Conservation (phyloP, 1,139 yeast genomes). For the Blastobotrys illinoisensis region DNA sequence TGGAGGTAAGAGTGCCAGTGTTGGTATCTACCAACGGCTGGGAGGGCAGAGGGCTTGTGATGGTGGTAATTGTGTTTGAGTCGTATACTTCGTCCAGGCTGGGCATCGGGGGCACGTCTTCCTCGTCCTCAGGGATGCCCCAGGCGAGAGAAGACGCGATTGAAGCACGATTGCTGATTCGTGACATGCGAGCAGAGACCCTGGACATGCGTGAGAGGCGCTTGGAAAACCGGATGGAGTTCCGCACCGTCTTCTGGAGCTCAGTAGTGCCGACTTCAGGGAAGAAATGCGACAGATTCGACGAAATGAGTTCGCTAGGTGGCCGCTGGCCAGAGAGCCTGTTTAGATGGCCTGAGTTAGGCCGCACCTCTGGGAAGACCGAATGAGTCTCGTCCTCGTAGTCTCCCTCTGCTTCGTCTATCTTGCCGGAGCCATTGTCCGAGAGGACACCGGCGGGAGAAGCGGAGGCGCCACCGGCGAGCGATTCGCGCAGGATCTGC, state of each 20-base stretch:
- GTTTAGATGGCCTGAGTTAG: slow-evolving; percentile 1
- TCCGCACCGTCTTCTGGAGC: slow-evolving; percentile 73
- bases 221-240: slow-evolving; percentile 73
- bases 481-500: slow-evolving; percentile 27
- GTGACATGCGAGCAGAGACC: slow-evolving; percentile 13
- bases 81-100: slow-evolving; percentile 17
- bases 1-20: background rate
- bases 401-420: slow-evolving; percentile 9
- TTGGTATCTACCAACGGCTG: background rate
- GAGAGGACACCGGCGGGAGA: background rate
- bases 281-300: slow-evolving; percentile 84
- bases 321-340: slow-evolving; percentile 81
- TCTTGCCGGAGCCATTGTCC: slow-evolving; percentile 6
- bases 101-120: slow-evolving; percentile 32
- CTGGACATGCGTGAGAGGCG: slow-evolving; percentile 44
- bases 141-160: slow-evolving; percentile 24
- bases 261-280: slow-evolving; percentile 75
- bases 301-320: slow-evolving; percentile 85
- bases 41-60: background rate
- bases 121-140: slow-evolving; percentile 27
- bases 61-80: background rate
- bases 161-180: slow-evolving; percentile 27
- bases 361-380: slow-evolving; percentile 12
- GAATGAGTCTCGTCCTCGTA: slow-evolving; percentile 14
- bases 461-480: slow-evolving; percentile 4